Conservation (phyloP, 768 basidiomycete species). For the Daedalea quercina region DNA sequence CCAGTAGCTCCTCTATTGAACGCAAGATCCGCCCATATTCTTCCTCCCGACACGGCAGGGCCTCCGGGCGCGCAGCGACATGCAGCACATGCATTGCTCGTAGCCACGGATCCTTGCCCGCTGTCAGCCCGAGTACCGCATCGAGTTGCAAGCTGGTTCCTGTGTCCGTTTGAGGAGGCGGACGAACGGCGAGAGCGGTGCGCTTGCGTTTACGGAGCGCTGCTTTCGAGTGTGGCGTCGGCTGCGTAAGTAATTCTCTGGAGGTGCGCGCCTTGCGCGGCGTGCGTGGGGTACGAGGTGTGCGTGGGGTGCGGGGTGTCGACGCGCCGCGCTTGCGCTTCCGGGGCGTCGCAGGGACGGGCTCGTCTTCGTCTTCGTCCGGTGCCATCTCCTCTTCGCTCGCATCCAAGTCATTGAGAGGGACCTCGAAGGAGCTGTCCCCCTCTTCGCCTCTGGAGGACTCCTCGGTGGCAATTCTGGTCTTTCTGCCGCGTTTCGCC, state of each 20-base stretch:
- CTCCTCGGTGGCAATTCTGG: too few relatives aligned
- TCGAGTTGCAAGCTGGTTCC: slow-evolving; percentile 23
- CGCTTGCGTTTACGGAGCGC: slow-evolving; percentile 44
- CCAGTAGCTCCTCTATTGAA: slow-evolving; percentile 72
- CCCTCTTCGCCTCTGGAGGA: too few relatives aligned
- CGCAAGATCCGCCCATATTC: slow-evolving; percentile 75
- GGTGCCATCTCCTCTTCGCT: slow-evolving; percentile 9
- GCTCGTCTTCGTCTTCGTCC: slow-evolving; percentile 8
- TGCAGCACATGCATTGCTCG: slow-evolving; percentile 89
- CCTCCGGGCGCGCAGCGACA: slow-evolving; percentile 87
- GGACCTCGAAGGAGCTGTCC: not conserved
- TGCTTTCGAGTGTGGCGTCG: slow-evolving; percentile 74
- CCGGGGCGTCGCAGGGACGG: slow-evolving; percentile 28
- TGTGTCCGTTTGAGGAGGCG: slow-evolving; percentile 27
- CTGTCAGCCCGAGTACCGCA: slow-evolving; percentile 21
- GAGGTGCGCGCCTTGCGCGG: slow-evolving; percentile 12
- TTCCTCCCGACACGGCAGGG: slow-evolving; percentile 81
- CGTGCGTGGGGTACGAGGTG: slow-evolving; percentile 9
- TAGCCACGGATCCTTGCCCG: slow-evolving; percentile 61
- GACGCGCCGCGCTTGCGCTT: slow-evolving; percentile 32
- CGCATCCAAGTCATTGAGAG: not conserved
- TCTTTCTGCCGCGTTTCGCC: too few relatives aligned
- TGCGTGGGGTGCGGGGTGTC: slow-evolving; percentile 5
- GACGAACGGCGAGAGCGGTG: slow-evolving; percentile 28
- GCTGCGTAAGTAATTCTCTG: slow-evolving; percentile 42